Evolutionary conservation across 805 yeast species (phyloP), one percentile per base, ranked within the genome.

Genomic region (Starmerella stigmatis): DNA sequence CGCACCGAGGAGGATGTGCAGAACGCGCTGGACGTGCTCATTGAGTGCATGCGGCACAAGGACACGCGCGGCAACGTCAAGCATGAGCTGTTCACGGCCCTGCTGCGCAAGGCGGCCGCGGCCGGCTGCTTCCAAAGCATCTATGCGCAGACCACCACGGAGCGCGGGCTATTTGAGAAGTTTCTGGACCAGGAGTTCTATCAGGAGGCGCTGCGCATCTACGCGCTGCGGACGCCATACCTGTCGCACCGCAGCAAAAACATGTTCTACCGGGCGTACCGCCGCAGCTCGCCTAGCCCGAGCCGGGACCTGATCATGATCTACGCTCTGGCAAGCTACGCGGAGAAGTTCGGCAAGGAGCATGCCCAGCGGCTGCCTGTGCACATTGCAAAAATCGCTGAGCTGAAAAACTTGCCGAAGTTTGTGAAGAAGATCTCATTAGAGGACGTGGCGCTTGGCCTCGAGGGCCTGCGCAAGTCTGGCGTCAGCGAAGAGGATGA

Each of bases 31-130:
- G 32, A 40, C n/a, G 35, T 49, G 15, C 11, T 59, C 17, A 36
- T 45, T 16, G 46, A 53, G 38, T 58, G 54, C 40, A 47, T 47
- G 22, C 40, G 44, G 17, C 44, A 49, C 45, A 43, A 40, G 31
- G 34, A 35, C 16, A 34, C 46, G 15, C 47, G 50, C 17, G 40
- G 28, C 19, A 52, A 48, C 34, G 44, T 58, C 23, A 39, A 39
- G 13, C 44, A 53, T 6, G 44, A 50, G 16, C 55, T 57, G 27
- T n/a, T 57, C 15, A 38, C 47, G 11, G 46, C 38, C n/a, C 45
- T 56, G 15, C 36, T 60, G 17, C 50, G 57, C 12, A 44, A 47
- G 12, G 52, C 61, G 1, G 59, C 63, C 2, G 48, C 34, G 27
- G 41, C 53, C 8, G 64, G 62, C 22, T 30, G 22, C 22, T 51